phyloP scores from a whole-genome alignment of 192 early-diverging fungal genomes.

The Haplosporangium gracile region DNA sequence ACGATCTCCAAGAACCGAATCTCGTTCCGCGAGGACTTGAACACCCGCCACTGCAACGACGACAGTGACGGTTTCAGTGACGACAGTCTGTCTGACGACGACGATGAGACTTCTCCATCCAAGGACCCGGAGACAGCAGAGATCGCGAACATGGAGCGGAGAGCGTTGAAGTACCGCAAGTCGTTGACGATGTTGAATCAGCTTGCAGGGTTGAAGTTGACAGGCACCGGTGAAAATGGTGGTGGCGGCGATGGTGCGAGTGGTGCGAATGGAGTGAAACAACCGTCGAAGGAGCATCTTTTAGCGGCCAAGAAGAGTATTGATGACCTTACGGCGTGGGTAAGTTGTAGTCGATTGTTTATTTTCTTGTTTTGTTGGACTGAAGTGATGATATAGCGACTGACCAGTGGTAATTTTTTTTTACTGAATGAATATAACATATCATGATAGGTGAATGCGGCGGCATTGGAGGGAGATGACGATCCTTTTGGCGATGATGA shows the following conservation, averaged over 20 bases:
- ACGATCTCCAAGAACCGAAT: constrained; percentile 35
- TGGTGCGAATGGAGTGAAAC: constrained; percentile 22
- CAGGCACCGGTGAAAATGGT: not conserved
- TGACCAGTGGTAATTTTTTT: not conserved
- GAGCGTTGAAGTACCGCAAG: constrained; percentile 45
- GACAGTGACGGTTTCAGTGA: constrained; percentile 21
- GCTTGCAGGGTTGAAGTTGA: constrained; percentile 23
- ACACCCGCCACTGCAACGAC: constrained; percentile 35
- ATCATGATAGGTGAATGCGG: constrained; percentile 29
- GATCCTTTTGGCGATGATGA: constrained; percentile 43
- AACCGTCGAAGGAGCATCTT: constrained; percentile 48
- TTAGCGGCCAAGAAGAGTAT: constrained; percentile 56
- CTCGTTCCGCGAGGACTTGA: constrained; percentile 46
- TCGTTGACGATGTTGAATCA: constrained; percentile 49
- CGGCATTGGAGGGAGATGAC: constrained; percentile 24
- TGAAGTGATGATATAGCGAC: not conserved
- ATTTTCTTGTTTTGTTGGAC: not conserved
- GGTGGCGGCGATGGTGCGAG: not conserved
- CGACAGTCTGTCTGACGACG: constrained; percentile 10
- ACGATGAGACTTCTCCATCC: constrained; percentile 27
- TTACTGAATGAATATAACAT: not conserved
- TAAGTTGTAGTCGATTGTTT: constrained; percentile 3
- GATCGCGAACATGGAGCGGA: constrained; percentile 43
- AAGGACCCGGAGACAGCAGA: constrained; percentile 46
- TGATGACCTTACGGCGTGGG: constrained; percentile 55